Percentiles rank a stretch among this genome's conserved stretches.
Evolutionary conservation across 2,329 filamentous ascomycete species (phyloP).

Genomic region (Pseudogymnoascus sp.): DNA sequence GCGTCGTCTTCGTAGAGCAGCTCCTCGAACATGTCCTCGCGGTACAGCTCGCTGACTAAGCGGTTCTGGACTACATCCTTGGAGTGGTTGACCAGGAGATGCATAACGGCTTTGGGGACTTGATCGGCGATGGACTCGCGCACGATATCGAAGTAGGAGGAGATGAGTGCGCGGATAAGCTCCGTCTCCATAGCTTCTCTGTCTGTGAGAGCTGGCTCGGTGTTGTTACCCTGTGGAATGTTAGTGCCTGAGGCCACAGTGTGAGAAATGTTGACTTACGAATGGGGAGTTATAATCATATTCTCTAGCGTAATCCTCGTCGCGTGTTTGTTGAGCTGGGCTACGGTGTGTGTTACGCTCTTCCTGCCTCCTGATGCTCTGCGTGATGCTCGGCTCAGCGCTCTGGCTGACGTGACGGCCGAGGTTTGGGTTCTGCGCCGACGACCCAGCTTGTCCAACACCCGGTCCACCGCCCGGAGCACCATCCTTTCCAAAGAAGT

Average conservation of each 20-base stretch:
- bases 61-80: constrained; percentile 97
- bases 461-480: constrained; percentile 37
- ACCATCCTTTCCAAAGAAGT: constrained; percentile 97
- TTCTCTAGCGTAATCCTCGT: constrained; percentile 30
- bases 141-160: constrained; percentile 98
- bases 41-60: constrained; percentile 91
- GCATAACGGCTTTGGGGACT: constrained; percentile 98
- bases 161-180: constrained; percentile 90
- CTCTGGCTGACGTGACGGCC: constrained; percentile 68
- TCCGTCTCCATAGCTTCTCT: constrained; percentile 96
- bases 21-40: constrained; percentile 82
- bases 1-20: constrained; percentile 94
- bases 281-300: constrained; percentile 36
- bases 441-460: constrained; percentile 29
- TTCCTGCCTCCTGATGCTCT: constrained; percentile 68
- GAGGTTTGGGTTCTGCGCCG: constrained; percentile 30
- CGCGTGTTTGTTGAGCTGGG: constrained; percentile 42
- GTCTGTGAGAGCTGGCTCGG: constrained; percentile 84
- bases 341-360: constrained; percentile 35
- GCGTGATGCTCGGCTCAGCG: constrained; percentile 71
- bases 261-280: constrained; percentile 33
- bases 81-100: constrained; percentile 94
- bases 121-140: constrained; percentile 98
- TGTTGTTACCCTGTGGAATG: constrained; percentile 42
- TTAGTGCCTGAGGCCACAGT: constrained; percentile 14